These are phyloP conservation scores for Ogataea hybrid DNA, from an alignment of 1,139 yeast genomes.

Conservation along the genomic window DNA sequence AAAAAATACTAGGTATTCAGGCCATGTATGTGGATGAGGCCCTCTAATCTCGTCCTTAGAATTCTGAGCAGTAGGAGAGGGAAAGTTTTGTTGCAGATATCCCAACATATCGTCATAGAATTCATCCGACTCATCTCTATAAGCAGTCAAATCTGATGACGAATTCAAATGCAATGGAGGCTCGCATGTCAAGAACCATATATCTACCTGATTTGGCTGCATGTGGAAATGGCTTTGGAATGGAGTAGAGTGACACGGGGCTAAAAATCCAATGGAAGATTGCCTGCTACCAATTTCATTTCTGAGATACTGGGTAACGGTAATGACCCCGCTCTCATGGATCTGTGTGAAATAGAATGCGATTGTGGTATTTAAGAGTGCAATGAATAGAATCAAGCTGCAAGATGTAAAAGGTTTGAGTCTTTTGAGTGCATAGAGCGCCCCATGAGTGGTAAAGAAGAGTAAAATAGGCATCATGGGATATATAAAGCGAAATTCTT, in stretches of 20 bases:
- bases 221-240: slow-evolving; percentile 85
- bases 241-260: slow-evolving; percentile 98
- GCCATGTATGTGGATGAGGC: slow-evolving; percentile 54
- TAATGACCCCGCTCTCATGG: slow-evolving; percentile 86
- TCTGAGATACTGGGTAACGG: slow-evolving; percentile 56
- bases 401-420: background rate
- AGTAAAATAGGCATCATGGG: slow-evolving; percentile 79
- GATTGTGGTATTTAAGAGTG: slow-evolving; percentile 14
- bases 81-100: slow-evolving; percentile 50
- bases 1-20: slow-evolving; percentile 68
- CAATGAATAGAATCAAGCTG: background rate
- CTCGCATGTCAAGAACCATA: slow-evolving; percentile 88
- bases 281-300: slow-evolving; percentile 32
- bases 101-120: slow-evolving; percentile 65
- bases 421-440: slow-evolving; percentile 10
- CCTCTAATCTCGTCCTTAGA: slow-evolving; percentile 7
- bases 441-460: slow-evolving; percentile 38
- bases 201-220: slow-evolving; percentile 38
- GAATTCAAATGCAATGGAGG: slow-evolving; percentile 61
- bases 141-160: slow-evolving; percentile 37
- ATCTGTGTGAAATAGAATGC: slow-evolving; percentile 46
- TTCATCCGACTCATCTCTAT: slow-evolving; percentile 83
- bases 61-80: slow-evolving; percentile 16
- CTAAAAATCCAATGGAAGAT: slow-evolving; percentile 65
- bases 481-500: slow-evolving; percentile 88